phyloP scores from a whole-genome alignment of 2,329 filamentous ascomycete species.

The Chaetomium globosum region DNA sequence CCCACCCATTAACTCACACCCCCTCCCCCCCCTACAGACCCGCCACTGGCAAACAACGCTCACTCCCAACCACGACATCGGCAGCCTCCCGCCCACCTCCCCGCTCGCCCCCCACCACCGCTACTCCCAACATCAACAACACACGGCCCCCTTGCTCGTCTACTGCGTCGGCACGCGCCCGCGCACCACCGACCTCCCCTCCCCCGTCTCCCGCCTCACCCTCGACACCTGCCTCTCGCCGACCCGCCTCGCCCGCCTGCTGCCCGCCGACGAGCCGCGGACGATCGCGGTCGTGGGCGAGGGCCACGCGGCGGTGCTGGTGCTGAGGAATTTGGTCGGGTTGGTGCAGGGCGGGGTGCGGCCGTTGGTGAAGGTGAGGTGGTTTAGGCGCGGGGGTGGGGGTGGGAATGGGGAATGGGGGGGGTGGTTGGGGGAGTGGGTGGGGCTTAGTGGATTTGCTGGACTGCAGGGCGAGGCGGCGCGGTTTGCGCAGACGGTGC shows the following conservation, averaged over 20 bases:
- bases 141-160: constrained; percentile 28
- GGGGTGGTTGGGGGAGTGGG: not conserved
- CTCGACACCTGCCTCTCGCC: constrained; percentile 28
- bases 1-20: too few relatives aligned
- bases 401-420: not conserved
- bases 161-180: constrained; percentile 32
- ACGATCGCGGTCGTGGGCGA: constrained; percentile 31
- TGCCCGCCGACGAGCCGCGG: constrained; percentile 3
- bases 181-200: not conserved
- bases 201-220: not conserved
- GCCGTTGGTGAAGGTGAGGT: constrained; percentile 25
- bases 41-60: constrained; percentile 21
- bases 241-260: constrained; percentile 6
- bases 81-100: not conserved
- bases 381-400: not conserved
- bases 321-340: constrained; percentile 29
- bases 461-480: constrained; percentile 30
- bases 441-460: constrained; percentile 27
- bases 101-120: not conserved
- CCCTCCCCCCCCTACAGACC: not conserved
- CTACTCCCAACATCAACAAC: not conserved
- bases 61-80: constrained; percentile 5
- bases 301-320: constrained; percentile 32
- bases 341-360: constrained; percentile 16
- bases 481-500: constrained; percentile 26